A percentile compares a stretch with the other conserved stretches of the same genome.
These are phyloP conservation scores for Sordariomycetes sp. DNA, from an alignment of 2,329 filamentous ascomycete genomes.

Conservation along the genomic window DNA sequence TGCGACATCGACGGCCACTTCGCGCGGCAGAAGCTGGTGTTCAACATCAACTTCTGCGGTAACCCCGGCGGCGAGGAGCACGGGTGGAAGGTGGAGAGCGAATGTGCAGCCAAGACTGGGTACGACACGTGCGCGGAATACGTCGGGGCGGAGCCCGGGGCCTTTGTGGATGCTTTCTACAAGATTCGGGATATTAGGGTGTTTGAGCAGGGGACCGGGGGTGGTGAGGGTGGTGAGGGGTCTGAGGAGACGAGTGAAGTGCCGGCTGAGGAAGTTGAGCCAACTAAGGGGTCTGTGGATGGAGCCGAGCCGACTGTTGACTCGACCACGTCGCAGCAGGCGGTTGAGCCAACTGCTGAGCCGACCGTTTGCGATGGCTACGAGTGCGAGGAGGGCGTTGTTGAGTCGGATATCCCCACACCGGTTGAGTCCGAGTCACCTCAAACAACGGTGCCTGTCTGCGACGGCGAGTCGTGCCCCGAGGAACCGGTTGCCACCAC, in stretches of 20 bases:
- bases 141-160: conserved; percentile 19
- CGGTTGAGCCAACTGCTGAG: not conserved
- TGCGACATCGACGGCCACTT: conserved; percentile 57
- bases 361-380: not conserved
- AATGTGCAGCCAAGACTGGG: conserved; percentile 7
- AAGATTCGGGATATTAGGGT: conserved; percentile 29
- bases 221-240: not conserved
- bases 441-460: not conserved
- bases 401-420: conserved; percentile 6
- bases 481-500: not conserved
- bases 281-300: not conserved
- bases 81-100: conserved; percentile 12
- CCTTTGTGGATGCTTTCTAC: conserved; percentile 25
- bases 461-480: conserved; percentile 1
- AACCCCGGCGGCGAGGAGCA: conserved; percentile 40
- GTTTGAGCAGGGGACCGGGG: conserved; percentile 12
- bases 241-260: not conserved
- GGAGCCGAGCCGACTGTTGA: not conserved
- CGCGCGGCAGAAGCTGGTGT: conserved; percentile 54
- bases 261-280: not conserved
- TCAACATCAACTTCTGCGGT: conserved; percentile 66
- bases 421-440: conserved; percentile 3
- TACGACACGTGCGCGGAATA: conserved; percentile 19
- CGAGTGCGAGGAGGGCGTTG: not conserved
- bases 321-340: not conserved